Evolutionary conservation across 2,329 filamentous ascomycete species (phyloP).

Genomic region (Botrytis squamosa): DNA sequence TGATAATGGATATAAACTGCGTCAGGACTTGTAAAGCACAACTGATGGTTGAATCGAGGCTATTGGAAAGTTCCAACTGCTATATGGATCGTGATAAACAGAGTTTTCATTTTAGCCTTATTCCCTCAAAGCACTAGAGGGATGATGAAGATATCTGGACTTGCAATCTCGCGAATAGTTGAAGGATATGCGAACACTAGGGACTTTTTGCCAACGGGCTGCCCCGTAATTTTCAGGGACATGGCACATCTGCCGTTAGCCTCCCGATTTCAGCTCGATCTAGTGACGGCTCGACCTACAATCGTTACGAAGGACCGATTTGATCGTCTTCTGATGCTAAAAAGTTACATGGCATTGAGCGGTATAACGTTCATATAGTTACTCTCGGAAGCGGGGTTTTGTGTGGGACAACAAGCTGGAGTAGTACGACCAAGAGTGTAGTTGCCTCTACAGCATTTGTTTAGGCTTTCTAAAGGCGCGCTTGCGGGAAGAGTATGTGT

Average conservation of each 20-base stretch:
- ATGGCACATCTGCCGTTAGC: not conserved
- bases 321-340: conserved; percentile 10
- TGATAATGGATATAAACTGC: not conserved
- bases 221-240: not conserved
- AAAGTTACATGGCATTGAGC: not conserved
- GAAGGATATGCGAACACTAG: not conserved
- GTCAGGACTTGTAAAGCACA: not conserved
- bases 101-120: not conserved
- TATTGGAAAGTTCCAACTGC: conserved; percentile 11
- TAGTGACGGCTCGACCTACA: not conserved
- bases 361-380: not conserved
- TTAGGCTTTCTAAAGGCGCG: not conserved
- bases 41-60: too few relatives aligned
- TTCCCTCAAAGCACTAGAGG: not conserved
- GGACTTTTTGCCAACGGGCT: not conserved
- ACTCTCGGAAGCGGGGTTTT: not conserved
- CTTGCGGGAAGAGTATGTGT: not conserved
- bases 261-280: not conserved
- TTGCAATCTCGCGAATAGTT: not conserved
- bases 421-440: not conserved
- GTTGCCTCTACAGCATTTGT: not conserved
- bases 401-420: not conserved
- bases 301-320: not conserved
- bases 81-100: not conserved
- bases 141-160: not conserved